These are phyloP conservation scores for Clonostachys byssicola DNA, from an alignment of 2,329 filamentous ascomycete genomes.

Conservation along the genomic window DNA sequence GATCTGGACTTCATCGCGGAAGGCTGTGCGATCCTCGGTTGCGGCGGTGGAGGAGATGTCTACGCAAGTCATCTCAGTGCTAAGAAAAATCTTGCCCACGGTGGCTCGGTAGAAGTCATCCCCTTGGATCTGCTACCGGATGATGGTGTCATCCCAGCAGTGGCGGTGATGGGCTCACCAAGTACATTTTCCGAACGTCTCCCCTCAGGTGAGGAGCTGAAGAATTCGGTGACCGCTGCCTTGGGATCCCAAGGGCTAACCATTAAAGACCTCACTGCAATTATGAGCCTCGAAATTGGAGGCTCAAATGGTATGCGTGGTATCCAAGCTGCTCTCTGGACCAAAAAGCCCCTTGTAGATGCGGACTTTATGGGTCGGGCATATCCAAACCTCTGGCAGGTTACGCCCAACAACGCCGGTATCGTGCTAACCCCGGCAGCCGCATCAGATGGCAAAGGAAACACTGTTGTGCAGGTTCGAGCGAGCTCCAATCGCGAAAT, in stretches of 20 bases:
- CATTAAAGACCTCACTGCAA: neutral
- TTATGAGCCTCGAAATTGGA: neutral
- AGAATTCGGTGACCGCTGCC: neutral
- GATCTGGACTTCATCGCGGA: neutral
- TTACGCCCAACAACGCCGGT: too few species aligned
- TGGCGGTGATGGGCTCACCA: neutral
- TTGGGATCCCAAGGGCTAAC: neutral
- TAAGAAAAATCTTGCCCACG: constrained; percentile 25
- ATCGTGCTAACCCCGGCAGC: too few species aligned
- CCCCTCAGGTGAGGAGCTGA: neutral
- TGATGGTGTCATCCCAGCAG: neutral
- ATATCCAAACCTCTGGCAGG: neutral
- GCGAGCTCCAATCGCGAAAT: too few species aligned
- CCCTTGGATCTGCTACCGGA: constrained; percentile 30
- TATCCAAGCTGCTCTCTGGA: neutral
- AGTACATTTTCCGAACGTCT: neutral
- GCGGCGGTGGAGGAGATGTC: neutral
- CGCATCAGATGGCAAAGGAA: too few species aligned
- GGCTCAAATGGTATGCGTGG: neutral
- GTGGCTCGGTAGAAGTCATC: constrained; percentile 29
- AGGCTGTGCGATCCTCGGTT: neutral
- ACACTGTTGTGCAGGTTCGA: too few species aligned
- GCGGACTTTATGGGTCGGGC: constrained; percentile 1
- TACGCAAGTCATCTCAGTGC: neutral
- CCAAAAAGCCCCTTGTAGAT: neutral